phyloP scores from a whole-genome alignment of 345 rosid genomes.

The Eucalyptus sideroxylon region DNA sequence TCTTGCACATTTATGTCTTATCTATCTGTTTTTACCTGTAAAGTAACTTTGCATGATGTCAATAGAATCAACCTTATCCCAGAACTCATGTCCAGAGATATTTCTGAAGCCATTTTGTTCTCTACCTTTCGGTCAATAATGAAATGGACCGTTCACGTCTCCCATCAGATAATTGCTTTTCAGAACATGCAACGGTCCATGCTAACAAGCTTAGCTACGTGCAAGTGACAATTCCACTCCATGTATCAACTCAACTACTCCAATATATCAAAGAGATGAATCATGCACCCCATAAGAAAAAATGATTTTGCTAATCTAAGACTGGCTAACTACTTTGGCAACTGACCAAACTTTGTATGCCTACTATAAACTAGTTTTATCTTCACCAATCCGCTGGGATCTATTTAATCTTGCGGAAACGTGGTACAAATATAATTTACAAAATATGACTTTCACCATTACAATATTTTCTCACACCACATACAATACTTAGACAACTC shows the following conservation, averaged over 20 bases:
- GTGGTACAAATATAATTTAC: too few relatives aligned
- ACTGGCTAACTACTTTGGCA: background rate
- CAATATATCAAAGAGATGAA: background rate
- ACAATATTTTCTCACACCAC: too few relatives aligned
- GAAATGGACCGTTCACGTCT: background rate
- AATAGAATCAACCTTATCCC: background rate
- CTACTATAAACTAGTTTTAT: background rate
- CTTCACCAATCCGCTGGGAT: background rate
- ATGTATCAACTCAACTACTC: background rate
- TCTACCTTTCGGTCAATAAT: background rate
- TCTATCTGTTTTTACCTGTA: background rate
- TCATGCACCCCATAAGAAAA: background rate
- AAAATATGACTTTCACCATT: too few relatives aligned
- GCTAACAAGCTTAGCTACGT: background rate
- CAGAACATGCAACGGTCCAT: background rate
- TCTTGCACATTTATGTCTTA: background rate
- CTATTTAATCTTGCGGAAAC: accelerated
- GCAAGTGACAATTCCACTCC: background rate
- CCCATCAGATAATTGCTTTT: background rate
- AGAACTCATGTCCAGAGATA: background rate
- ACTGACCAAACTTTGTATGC: background rate
- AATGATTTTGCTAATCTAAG: background rate
- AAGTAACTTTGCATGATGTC: background rate
- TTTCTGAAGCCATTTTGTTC: background rate
- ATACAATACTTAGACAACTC: too few relatives aligned